A percentile compares a stretch with the other conserved stretches of the same genome.
Evolutionary conservation across 2,329 filamentous ascomycete genomes (phyloP).

Genomic region (Annulohypoxylon truncatum): DNA sequence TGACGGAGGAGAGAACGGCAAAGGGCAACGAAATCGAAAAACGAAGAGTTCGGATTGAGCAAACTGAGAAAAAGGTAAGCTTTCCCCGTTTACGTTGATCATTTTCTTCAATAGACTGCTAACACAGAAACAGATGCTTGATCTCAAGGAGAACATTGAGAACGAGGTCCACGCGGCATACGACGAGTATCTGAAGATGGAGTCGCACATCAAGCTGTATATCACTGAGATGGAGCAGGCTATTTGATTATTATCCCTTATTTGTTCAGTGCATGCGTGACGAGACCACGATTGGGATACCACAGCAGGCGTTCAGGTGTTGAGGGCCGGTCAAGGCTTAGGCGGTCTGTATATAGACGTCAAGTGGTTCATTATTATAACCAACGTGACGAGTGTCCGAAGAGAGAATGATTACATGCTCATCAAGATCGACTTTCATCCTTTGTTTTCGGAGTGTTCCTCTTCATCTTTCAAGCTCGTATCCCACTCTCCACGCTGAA

Average conservation of each 20-base stretch:
- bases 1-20: conserved; percentile 86
- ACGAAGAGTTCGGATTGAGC: conserved; percentile 91
- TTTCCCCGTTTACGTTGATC: conserved; percentile 4
- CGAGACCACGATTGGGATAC: conserved; percentile 53
- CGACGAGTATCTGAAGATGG: conserved; percentile 97
- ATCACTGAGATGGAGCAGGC: conserved; percentile 99
- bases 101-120: conserved; percentile 34
- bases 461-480: conserved; percentile 24
- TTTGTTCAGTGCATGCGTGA: conserved; percentile 42
- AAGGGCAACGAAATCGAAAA: conserved; percentile 94
- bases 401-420: conserved; percentile 16
- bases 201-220: conserved; percentile 96
- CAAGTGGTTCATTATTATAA: conserved; percentile 5
- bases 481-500: conserved; percentile 56
- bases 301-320: conserved; percentile 56
- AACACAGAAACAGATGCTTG: conserved; percentile 79
- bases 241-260: conserved; percentile 56
- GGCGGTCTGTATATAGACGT: conserved; percentile 9
- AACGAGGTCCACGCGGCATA: conserved; percentile 90
- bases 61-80: conserved; percentile 96
- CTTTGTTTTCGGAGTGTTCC: background rate
- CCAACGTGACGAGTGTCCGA: conserved; percentile 3
- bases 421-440: background rate
- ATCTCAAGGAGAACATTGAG: conserved; percentile 97
- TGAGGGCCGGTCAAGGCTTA: conserved; percentile 17